Percentiles rank a stretch among this genome's conserved stretches.
Evolutionary conservation across 768 basidiomycete species (phyloP).

Genomic region (Hemileccinum rubropunctum): DNA sequence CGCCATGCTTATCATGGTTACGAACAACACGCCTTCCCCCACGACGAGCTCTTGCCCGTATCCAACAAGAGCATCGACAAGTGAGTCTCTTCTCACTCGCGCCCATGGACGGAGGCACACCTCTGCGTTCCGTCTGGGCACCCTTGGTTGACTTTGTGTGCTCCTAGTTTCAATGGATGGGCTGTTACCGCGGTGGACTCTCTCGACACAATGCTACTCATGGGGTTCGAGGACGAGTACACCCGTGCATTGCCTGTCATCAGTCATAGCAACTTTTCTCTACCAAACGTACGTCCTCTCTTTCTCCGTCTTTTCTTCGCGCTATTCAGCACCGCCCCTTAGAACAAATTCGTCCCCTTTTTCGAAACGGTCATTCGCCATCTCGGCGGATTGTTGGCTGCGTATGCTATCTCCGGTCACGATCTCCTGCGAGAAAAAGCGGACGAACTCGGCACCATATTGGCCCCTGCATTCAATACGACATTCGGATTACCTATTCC

Average conservation of each 20-base stretch:
- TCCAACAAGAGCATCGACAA: slow-evolving; percentile 45
- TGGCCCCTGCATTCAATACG: slow-evolving; percentile 72
- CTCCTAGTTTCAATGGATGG: slow-evolving; percentile 73
- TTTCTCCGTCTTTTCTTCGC: not conserved
- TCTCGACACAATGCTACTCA: slow-evolving; percentile 80
- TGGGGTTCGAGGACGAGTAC: slow-evolving; percentile 75
- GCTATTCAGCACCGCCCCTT: not conserved
- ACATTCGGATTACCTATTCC: slow-evolving; percentile 67
- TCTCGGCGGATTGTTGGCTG: slow-evolving; percentile 82
- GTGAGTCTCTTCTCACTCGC: slow-evolving; percentile 35
- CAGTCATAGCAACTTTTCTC: slow-evolving; percentile 44
- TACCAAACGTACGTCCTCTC: slow-evolving; percentile 36
- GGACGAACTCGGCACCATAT: slow-evolving; percentile 65
- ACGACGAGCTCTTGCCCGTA: slow-evolving; percentile 61
- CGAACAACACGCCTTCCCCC: slow-evolving; percentile 55
- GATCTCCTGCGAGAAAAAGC: slow-evolving; percentile 63
- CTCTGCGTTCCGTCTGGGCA: not conserved
- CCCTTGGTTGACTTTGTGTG: not conserved
- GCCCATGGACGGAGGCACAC: too few relatives aligned
- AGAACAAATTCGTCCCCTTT: slow-evolving; percentile 45
- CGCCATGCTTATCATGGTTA: slow-evolving; percentile 67
- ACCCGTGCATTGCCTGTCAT: slow-evolving; percentile 55
- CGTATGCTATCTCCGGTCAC: slow-evolving; percentile 72
- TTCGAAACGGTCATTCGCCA: slow-evolving; percentile 89
- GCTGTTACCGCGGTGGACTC: slow-evolving; percentile 76